Evolutionary conservation across 768 basidiomycete species (phyloP), one percentile per base, ranked within the genome.

Genomic region (Gloeophyllum trabeum): DNA sequence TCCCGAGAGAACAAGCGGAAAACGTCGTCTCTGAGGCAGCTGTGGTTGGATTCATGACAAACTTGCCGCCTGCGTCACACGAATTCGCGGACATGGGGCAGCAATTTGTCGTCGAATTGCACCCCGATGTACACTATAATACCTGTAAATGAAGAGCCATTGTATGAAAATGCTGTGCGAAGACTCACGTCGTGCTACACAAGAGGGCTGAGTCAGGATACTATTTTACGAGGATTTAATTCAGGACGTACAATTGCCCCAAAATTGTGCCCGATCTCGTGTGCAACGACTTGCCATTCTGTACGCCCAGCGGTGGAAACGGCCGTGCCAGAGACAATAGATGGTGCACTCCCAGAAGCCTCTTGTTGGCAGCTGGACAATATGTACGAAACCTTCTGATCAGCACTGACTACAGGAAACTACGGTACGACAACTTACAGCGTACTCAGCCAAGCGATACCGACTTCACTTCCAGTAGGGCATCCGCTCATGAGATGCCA

Each of bases 401-500:
- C 19, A 6, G 19, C 23, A 18, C 35, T 32, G 23, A 14, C 1
- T 12, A 16, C 22, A 6, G 35, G 14, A n/a, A 32, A 20, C 28
- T 43, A 43, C 23, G 35, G 39, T 21, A 39, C 20, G 40, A n/a
- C 10, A 26, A 63, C 69, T 53, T 62, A 85, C 60, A 92, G 55
- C 16, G 84, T 86, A 18, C 73, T 84, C 2, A 94, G 71, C 89
- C 88, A 91, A 3, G 89, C 89, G 38, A 92, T 87, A 18, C 89
- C 90, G 26, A 82, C 77, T 60, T 88, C 85, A 6, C 75, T 71
- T n/a, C 83, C 83, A 6, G 81, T 80, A 3, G 81, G 76, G 50
- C 86, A 88, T 20, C 78, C 79, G 48, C 82, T 87, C 80, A 92
- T 83, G 10, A 92, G 64, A 62, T 91, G 89, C 84, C 88, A 92